Evolutionary conservation across 768 basidiomycete species (phyloP), one percentile per base, ranked within the genome.

Genomic region (Brasilioporus rufonigricans): DNA sequence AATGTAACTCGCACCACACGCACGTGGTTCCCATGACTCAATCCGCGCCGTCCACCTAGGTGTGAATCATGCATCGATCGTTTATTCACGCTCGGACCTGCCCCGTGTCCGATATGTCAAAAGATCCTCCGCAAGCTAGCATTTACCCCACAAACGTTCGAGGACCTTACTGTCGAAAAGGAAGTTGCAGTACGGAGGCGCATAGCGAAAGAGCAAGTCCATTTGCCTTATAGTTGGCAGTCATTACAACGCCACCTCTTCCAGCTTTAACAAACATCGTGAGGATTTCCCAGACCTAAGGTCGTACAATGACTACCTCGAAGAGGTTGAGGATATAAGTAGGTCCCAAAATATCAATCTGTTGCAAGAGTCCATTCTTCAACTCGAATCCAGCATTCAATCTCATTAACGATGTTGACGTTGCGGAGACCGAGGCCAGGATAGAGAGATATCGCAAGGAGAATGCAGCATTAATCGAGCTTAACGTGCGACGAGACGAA

Each of bases 51-150:
- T 18, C n/a, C 40, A 23, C 46, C n/a, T 57, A 96, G 94, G 92
- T 98, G 97, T 75, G 96, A 98, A 76, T 93, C 92, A 1, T 99
- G 97, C 71, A 97, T 99, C 64, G 97, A 98, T 71, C 85, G 95
- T 9, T 71, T 98, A 38, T 99, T 96, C 72, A 96, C 94, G 1
- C 82, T 98, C 5, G 95, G 96, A 2, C 95, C 97, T 2, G 94
- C 93, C 3, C 93, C 93, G 4, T 98, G 97, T 77, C 97, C 97
- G 18, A 86, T 93, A 53, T 99, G 97, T 71, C 84, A 81, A 50
- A 91, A 86, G 64, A 82, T 89, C 18, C 78, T 98, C 48, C 76
- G 97, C 19, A 98, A 98, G 68, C 80, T 93, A 24, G 91, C 92
- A n/a, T 99, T 98, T 67, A 89, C 86, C 16, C 92, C 93, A 0